Base-by-base conservation (phyloP, 1,139 yeast genomes). In the Lodderomyces oxycetoniae region DNA sequence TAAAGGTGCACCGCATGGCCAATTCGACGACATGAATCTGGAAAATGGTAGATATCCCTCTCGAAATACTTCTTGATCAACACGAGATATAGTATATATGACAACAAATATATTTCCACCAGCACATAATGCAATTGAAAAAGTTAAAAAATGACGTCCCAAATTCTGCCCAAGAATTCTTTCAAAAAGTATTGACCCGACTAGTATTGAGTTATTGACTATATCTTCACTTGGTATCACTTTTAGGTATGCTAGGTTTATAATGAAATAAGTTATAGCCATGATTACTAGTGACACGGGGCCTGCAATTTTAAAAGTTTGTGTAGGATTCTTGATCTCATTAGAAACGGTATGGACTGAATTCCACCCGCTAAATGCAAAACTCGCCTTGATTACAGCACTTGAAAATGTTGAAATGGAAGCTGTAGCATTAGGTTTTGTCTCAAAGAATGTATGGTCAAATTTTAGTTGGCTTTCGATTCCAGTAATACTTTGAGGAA, bases 61-160 rank as follows among this genome's bases (percentile, higher is more conserved):
- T 35, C 82, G 60, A 45, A 78, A 77, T 2, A 74, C 74, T 52
- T 77, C 84, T 47, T 78, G 84, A 43, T 75, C 75, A 57, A 75
- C 72, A 46, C 85, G 61, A 1, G 83, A 74, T 5, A 75, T 62
- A 3, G 79, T 67, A 48, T 77, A 79, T 6, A 76, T 52, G 1
- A 76, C 82, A 11, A 78, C 85, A 50, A 77, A 70, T 1, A 78
- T 72, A 44, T 79, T 79, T 0, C 84, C 80, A 1, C 75, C 78
- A 5, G 84, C 69, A 34, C 79, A 74, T 13, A 77, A 36, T 0
- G 83, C 81, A 30, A 78, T 70, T 0, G 81, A 66, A 23, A 74
- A 52, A 0, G 84, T 73, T 26, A 78, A 60, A 25, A 78, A 57
- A 39, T 66, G 67, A 32, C 71, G 64, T 1, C 85, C 85, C 5